These are phyloP conservation scores for Microbotryum intermedium DNA, from an alignment of 1,284 basidiomycete species.

Conservation along the genomic window DNA sequence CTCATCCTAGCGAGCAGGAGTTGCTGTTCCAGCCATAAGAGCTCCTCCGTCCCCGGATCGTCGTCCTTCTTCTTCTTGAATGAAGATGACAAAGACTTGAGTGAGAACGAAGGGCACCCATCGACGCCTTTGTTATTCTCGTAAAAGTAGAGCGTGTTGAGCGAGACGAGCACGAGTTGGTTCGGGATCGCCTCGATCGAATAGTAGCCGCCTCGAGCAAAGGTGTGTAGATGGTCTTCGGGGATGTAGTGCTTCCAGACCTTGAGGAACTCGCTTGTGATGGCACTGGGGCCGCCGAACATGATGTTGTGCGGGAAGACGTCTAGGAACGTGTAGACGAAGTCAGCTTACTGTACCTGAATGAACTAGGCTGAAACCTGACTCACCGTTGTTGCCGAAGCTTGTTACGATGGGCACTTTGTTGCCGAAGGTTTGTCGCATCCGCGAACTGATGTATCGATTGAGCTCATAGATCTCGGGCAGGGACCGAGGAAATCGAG, in stretches of 20 bases:
- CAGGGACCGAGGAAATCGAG: slow-evolving; percentile 64
- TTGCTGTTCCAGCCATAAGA: slow-evolving; percentile 87
- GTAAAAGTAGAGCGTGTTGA: slow-evolving; percentile 91
- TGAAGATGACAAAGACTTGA: background rate
- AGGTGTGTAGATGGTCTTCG: slow-evolving; percentile 58
- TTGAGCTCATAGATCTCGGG: slow-evolving; percentile 75
- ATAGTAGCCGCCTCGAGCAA: slow-evolving; percentile 60
- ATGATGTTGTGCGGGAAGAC: slow-evolving; percentile 38
- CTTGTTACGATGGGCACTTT: slow-evolving; percentile 76
- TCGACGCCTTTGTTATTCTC: slow-evolving; percentile 70
- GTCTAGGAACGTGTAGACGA: background rate
- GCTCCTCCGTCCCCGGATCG: slow-evolving; percentile 73
- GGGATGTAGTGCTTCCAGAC: slow-evolving; percentile 82
- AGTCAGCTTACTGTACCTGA: background rate
- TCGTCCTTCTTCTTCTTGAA: slow-evolving; percentile 1
- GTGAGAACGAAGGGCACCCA: slow-evolving; percentile 34
- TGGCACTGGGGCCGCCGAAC: slow-evolving; percentile 38
- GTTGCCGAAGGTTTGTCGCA: slow-evolving; percentile 59
- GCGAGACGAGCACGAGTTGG: slow-evolving; percentile 65
- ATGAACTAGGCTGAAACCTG: background rate
- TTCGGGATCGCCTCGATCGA: slow-evolving; percentile 65
- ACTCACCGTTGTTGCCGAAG: slow-evolving; percentile 52
- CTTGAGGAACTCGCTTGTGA: slow-evolving; percentile 67
- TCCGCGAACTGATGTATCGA: slow-evolving; percentile 56
- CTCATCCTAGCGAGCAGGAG: slow-evolving; percentile 60